These are phyloP conservation scores for Arabidopsis arenosa DNA, from an alignment of 345 rosid species.

Conservation along the genomic window DNA sequence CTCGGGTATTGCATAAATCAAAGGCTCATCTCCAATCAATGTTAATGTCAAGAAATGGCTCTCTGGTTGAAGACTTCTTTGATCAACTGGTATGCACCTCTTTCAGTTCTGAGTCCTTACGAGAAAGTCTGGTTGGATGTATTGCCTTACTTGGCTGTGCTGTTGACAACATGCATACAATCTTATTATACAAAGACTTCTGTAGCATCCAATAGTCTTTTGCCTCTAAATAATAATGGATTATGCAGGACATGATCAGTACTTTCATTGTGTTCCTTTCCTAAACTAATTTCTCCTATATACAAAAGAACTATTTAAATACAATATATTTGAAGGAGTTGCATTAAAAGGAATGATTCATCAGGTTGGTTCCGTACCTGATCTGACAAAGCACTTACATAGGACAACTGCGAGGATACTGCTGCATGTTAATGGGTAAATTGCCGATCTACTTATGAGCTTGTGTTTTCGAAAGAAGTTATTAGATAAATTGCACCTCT, in stretches of 20 bases:
- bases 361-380: conserved; percentile 93
- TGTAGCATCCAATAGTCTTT: conserved; percentile 26
- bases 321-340: conserved; percentile 29
- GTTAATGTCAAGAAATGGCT: conserved; percentile 81
- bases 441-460: conserved; percentile 11
- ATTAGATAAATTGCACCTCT: conserved; percentile 17
- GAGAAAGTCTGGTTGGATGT: conserved; percentile 22
- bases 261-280: conserved; percentile 18
- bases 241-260: conserved; percentile 22
- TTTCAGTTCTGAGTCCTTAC: conserved; percentile 10
- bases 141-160: conserved; percentile 5
- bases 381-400: conserved; percentile 78
- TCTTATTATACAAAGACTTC: background rate
- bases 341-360: conserved; percentile 40
- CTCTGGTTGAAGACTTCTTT: conserved; percentile 88
- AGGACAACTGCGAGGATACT: conserved; percentile 86
- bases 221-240: background rate
- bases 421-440: conserved; percentile 95
- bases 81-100: conserved; percentile 65
- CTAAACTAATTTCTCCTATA: background rate
- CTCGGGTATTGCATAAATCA: conserved; percentile 84
- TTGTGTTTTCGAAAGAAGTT: conserved; percentile 1
- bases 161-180: conserved; percentile 21
- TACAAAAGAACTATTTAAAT: conserved; percentile 14
- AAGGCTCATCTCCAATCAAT: conserved; percentile 90